Evolutionary conservation across 225 moss, liverwort and hornwort species (phyloP), one percentile per base, ranked within the genome.

Genomic region (Bryoerythrophyllum caledonicum): DNA sequence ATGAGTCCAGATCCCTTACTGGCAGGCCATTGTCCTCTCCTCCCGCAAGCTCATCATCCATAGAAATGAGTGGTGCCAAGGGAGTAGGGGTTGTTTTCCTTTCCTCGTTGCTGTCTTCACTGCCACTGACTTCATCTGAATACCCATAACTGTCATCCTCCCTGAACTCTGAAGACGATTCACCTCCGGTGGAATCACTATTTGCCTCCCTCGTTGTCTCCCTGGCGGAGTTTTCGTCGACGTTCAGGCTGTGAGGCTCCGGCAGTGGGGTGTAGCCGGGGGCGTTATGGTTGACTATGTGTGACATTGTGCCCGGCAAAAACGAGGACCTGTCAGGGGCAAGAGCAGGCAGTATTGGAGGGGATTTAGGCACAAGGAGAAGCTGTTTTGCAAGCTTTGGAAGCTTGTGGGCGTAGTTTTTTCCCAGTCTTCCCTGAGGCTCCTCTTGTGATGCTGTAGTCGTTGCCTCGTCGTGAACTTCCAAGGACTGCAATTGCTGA

Each of bases 221-320:
- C 37, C 78, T 77, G 67, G 74, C 58, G 68, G 73, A 46, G 34
- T 74, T 72, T 26, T 78, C 73, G 71, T 70, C 53, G 60, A 53
- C 64, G 63, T 87, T 71, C 65, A 99, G 76, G 78, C 89, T 99
- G n/a, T 80, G 84, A 30, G 95, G 92, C 43, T 83, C 74, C 65
- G 99, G 95, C 65, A 99, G 77, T 37, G 90, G 75, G 66, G 64
- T 85, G 51, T 95, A 99, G 73, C 93, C 93, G 16, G 99, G 99
- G 60, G 99, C 95, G 53, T 74, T 90, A 83, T 99, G 99, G 77
- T 90, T 86, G 37, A 99, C 95, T 63, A 95, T 88, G 71, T 99
- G 99, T 19, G 99, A 99, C 99, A 99, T 99, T 68, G 99, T 90
- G 76, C 99, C 99, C 16, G 92, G 87, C 51, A 93, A 79, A 88